phyloP scores from a whole-genome alignment of 2,329 filamentous ascomycete species.

The Taxawa tesnikishii region DNA sequence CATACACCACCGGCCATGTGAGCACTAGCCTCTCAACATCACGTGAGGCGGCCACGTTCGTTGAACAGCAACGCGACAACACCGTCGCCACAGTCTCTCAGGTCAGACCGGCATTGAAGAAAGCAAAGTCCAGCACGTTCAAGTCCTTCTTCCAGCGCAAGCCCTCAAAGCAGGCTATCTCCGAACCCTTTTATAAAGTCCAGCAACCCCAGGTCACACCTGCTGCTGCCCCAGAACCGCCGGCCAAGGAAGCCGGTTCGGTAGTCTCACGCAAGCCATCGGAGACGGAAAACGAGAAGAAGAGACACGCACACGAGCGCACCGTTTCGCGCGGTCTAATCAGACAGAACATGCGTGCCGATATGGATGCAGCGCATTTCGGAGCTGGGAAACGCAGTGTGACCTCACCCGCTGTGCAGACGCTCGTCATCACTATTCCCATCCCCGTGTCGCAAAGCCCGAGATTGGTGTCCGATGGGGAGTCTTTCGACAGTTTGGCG shows the following conservation, averaged over 20 bases:
- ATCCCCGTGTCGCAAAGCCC: constrained; percentile 2
- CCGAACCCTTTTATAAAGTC: not conserved
- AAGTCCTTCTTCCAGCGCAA: constrained; percentile 6
- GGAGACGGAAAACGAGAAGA: not conserved
- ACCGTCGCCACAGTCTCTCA: not conserved
- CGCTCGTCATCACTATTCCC: constrained; percentile 1
- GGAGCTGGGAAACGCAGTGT: too few relatives aligned
- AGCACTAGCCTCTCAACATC: not conserved
- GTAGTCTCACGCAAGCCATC: not conserved
- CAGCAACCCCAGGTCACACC: not conserved
- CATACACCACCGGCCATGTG: not conserved
- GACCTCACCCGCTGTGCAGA: constrained; percentile 3
- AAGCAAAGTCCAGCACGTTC: constrained; percentile 7
- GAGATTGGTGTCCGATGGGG: too few relatives aligned
- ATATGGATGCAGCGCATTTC: not conserved
- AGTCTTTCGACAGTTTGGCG: not conserved
- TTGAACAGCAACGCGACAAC: not conserved
- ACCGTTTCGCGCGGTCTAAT: not conserved
- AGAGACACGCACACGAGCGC: not conserved
- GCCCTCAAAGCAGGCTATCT: constrained; percentile 3
- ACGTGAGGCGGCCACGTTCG: too few relatives aligned
- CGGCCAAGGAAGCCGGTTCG: not conserved
- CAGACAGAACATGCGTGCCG: not conserved
- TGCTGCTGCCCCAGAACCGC: constrained; percentile 1
- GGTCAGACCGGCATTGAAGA: constrained; percentile 3